These are phyloP conservation scores for Alternaria postmessia DNA, from an alignment of 2,329 filamentous ascomycete genomes.

Conservation along the genomic window DNA sequence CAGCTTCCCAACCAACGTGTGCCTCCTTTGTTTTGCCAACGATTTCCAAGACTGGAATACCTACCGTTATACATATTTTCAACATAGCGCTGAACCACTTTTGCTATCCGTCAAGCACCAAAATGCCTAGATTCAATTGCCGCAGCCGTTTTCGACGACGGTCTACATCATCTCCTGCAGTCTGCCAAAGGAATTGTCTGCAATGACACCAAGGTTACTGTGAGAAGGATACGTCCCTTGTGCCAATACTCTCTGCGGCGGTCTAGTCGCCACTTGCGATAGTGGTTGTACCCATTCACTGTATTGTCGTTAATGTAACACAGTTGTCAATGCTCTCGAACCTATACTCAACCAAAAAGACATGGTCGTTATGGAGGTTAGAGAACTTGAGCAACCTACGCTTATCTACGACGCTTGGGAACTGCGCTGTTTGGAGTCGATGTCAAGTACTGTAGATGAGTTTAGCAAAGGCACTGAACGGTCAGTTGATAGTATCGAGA, in stretches of 20 bases:
- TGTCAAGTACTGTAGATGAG: not conserved
- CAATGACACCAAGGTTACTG: not conserved
- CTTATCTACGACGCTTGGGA: not conserved
- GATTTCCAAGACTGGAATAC: not conserved
- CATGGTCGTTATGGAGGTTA: not conserved
- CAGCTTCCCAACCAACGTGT: not conserved
- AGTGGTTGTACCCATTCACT: not conserved
- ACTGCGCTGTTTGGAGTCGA: not conserved
- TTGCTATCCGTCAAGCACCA: not conserved
- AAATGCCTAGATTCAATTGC: not conserved
- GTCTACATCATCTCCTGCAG: not conserved
- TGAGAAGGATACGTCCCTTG: not conserved
- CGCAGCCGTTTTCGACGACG: not conserved
- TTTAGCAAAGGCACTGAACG: not conserved
- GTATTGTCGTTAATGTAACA: not conserved
- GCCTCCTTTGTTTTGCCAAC: not conserved
- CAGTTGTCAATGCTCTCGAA: not conserved
- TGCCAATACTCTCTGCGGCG: not conserved
- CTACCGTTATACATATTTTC: not conserved
- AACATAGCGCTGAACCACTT: not conserved
- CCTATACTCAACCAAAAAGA: not conserved
- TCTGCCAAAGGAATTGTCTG: not conserved
- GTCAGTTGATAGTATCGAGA: not conserved
- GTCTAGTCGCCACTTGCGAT: not conserved
- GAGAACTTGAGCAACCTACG: not conserved